Evolutionary conservation across 2,329 filamentous ascomycete genomes (phyloP).

Genomic region (Blastomyces gilchristii): DNA sequence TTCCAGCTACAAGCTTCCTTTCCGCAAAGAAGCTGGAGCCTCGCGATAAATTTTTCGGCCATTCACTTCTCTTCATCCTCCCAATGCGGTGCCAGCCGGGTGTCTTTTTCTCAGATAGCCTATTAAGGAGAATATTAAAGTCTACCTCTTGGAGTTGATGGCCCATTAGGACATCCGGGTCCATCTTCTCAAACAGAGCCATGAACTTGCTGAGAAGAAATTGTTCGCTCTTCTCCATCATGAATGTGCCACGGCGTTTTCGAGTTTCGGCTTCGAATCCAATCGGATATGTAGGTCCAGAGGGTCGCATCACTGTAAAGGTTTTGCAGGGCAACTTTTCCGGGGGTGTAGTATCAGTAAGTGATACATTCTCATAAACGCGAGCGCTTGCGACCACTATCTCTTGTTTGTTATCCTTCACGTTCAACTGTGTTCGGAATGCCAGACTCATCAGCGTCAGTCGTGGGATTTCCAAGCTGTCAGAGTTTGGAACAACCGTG

Average conservation of each 20-base stretch:
- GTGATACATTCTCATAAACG: constrained; percentile 80
- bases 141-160: constrained; percentile 97
- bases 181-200: constrained; percentile 73
- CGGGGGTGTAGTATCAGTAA: constrained; percentile 77
- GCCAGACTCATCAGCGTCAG: constrained; percentile 94
- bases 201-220: constrained; percentile 82
- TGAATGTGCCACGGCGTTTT: constrained; percentile 65
- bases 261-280: constrained; percentile 73
- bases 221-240: constrained; percentile 70
- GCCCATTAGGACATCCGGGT: constrained; percentile 88
- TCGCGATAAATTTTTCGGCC: constrained; percentile 80
- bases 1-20: constrained; percentile 76
- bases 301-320: constrained; percentile 82
- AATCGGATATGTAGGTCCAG: constrained; percentile 63
- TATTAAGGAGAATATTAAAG: constrained; percentile 78
- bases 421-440: constrained; percentile 77
- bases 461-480: constrained; percentile 72
- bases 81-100: constrained; percentile 92
- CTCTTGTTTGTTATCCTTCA: constrained; percentile 91
- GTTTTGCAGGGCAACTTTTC: constrained; percentile 82
- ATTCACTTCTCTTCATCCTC: constrained; percentile 68
- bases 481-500: constrained; percentile 60
- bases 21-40: constrained; percentile 87
- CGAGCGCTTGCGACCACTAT: constrained; percentile 84
- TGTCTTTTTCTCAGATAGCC: constrained; percentile 80